phyloP scores from a whole-genome alignment of 2,329 filamentous ascomycete species.

The Penicillium sp. region DNA sequence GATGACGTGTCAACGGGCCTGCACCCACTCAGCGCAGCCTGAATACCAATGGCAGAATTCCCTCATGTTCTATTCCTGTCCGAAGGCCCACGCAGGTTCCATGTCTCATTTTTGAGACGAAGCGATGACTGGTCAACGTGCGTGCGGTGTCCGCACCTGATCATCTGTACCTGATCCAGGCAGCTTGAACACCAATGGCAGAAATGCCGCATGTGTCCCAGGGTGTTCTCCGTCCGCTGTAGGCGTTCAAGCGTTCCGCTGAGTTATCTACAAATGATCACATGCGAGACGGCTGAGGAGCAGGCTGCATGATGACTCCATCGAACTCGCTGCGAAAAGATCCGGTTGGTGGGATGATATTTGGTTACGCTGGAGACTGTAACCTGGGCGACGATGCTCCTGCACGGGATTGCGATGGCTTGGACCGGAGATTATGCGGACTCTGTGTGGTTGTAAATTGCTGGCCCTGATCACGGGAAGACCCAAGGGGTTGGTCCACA shows the following conservation, averaged over 20 bases:
- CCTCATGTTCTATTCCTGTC: slow-evolving; percentile 1
- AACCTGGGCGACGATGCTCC: not conserved
- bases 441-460: not conserved
- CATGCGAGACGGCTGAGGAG: not conserved
- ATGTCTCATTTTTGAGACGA: not conserved
- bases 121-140: not conserved
- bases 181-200: not conserved
- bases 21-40: not conserved
- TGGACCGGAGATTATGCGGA: not conserved
- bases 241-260: not conserved
- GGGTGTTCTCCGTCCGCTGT: not conserved
- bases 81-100: not conserved
- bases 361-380: not conserved
- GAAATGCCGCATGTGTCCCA: not conserved
- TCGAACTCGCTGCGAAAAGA: not conserved
- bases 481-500: not conserved
- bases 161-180: not conserved
- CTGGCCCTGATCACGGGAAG: not conserved
- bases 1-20: not conserved
- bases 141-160: not conserved
- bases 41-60: slow-evolving; percentile 1
- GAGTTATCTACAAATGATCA: not conserved
- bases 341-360: not conserved
- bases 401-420: not conserved
- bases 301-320: not conserved